phyloP scores from a whole-genome alignment of 495 filamentous ascomycete genomes.

The Lasiosphaeris hirsuta region DNA sequence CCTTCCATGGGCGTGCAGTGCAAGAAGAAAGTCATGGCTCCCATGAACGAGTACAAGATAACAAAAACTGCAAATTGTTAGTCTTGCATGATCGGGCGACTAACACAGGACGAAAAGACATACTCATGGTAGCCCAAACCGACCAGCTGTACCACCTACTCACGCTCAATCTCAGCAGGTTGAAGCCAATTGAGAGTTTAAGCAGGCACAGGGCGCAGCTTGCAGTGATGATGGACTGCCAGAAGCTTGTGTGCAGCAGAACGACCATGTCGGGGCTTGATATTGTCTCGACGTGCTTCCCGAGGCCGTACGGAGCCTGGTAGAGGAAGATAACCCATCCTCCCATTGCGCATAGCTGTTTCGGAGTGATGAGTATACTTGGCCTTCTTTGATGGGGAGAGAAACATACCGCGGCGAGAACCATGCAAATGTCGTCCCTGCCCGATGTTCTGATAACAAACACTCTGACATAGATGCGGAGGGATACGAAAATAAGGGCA shows the following conservation, averaged over 20 bases:
- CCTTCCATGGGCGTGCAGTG: conserved; percentile 26
- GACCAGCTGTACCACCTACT: conserved; percentile 17
- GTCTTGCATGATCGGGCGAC: background rate
- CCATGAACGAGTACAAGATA: conserved; percentile 25
- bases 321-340: conserved; percentile 17
- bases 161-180: conserved; percentile 18
- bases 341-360: background rate
- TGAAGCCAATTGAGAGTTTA: conserved; percentile 38
- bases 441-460: conserved; percentile 31
- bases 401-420: conserved; percentile 22
- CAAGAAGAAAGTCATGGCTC: conserved; percentile 27
- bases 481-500: conserved; percentile 17
- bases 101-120: conserved; percentile 12
- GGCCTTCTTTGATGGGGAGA: background rate
- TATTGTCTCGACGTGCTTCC: conserved; percentile 31
- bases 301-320: conserved; percentile 36
- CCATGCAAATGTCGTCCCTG: conserved; percentile 42
- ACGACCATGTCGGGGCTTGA: conserved; percentile 20
- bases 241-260: conserved; percentile 36
- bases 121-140: conserved; percentile 22
- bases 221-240: conserved; percentile 34
- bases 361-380: background rate
- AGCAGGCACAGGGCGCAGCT: conserved; percentile 33
- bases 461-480: conserved; percentile 29
- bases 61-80: conserved; percentile 26